Conservation (phyloP, 768 basidiomycete genomes). For the Dentipellis sp. region DNA sequence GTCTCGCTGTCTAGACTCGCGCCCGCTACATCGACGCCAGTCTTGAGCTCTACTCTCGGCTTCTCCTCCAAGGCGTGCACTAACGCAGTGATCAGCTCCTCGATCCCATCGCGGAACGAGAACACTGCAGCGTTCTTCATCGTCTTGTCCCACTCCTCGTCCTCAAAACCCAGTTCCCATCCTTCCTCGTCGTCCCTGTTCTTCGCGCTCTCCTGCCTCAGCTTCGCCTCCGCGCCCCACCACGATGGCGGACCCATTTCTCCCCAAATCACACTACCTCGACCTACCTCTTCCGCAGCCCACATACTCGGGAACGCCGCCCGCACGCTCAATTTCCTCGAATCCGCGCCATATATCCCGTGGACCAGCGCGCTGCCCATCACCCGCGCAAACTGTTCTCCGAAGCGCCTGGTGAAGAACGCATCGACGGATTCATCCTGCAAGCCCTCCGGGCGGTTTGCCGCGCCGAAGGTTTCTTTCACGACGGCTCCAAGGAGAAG, state of each 20-base stretch:
- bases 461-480: constrained; percentile 42
- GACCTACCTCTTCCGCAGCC: constrained; percentile 56
- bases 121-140: constrained; percentile 67
- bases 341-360: constrained; percentile 88
- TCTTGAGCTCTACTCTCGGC: constrained; percentile 51
- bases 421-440: constrained; percentile 76
- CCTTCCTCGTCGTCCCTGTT: constrained; percentile 14
- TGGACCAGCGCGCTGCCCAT: constrained; percentile 78
- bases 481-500: constrained; percentile 46
- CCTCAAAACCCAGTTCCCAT: constrained; percentile 38
- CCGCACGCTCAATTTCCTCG: constrained; percentile 61
- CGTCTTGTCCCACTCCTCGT: constrained; percentile 13
- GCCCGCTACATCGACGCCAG: constrained; percentile 29
- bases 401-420: constrained; percentile 70
- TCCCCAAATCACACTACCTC: constrained; percentile 65
- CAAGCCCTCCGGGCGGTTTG: constrained; percentile 4
- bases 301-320: constrained; percentile 71
- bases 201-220: constrained; percentile 5
- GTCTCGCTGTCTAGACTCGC: constrained; percentile 25
- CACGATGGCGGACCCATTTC: constrained; percentile 25
- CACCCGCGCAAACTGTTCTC: constrained; percentile 56
- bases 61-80: constrained; percentile 32
- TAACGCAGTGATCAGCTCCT: constrained; percentile 53
- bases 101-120: constrained; percentile 73
- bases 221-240: constrained; percentile 8